Evolutionary conservation across 2,329 filamentous ascomycete species (phyloP).

Genomic region (Hypoxylon sp.): DNA sequence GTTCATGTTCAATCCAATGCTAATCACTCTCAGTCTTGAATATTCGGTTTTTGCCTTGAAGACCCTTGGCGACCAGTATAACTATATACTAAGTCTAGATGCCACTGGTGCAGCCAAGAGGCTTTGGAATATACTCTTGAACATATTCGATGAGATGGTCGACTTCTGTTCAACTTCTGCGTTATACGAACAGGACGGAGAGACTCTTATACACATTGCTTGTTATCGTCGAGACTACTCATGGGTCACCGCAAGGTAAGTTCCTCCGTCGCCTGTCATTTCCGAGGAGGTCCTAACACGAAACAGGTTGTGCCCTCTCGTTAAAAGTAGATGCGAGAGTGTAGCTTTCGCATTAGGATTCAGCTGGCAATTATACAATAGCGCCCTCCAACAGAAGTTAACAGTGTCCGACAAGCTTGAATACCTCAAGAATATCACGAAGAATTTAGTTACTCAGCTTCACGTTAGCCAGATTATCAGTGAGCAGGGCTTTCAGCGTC

Average conservation of each 20-base stretch:
- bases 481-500: constrained; percentile 10
- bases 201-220: constrained; percentile 23
- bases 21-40: constrained; percentile 16
- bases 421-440: constrained; percentile 13
- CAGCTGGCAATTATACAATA: constrained; percentile 14
- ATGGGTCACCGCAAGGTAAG: constrained; percentile 22
- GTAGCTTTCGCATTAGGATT: constrained; percentile 20
- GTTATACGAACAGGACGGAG: constrained; percentile 22
- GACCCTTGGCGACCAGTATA: constrained; percentile 20
- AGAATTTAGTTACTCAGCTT: constrained; percentile 3
- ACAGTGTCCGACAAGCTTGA: constrained; percentile 9
- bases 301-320: constrained; percentile 14
- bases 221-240: constrained; percentile 10
- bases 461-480: constrained; percentile 14
- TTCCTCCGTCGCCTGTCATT: background rate
- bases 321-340: constrained; percentile 5
- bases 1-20: background rate
- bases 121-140: background rate
- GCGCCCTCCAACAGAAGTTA: constrained; percentile 5
- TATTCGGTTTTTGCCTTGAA: constrained; percentile 2
- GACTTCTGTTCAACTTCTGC: constrained; percentile 3
- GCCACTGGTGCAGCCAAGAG: background rate
- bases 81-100: constrained; percentile 5
- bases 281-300: constrained; percentile 8
- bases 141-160: constrained; percentile 19